Evolutionary conservation across 2,329 filamentous ascomycete species (phyloP), one percentile per base, ranked within the genome.

Genomic region (Epicoccum nigrum): DNA sequence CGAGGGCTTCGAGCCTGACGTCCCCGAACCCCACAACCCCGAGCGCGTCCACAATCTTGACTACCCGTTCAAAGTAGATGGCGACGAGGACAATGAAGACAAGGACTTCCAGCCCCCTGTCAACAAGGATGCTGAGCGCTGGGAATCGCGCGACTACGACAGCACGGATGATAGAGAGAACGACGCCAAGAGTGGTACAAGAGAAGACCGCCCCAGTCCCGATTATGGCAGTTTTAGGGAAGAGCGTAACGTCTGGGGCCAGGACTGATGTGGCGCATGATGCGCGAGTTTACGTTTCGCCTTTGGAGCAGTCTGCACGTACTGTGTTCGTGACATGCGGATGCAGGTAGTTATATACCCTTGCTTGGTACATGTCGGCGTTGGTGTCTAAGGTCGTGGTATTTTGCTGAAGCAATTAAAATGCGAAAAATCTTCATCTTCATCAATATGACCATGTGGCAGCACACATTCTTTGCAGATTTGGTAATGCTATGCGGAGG

Each of bases 1-100:
- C 3, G 77, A 80, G 67, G 82, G 82, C 4, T 84, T 81, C 62
- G 79, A 83, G 43, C 81, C 77, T 4, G 78, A 81, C 45, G 60
- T 72, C 2, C 67, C 74, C 1, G 73, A 77, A 46, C 65, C 72
- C 9, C 72, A 76, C 34, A 72, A 78, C 39, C 68, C 74, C 1
- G 77, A 79, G 42, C 58, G 64, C 7, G 67, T 66, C 17, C 78
- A 81, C 60, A 77, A 76, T 25, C 68, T 80, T 1, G 68, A 75
- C 41, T 70, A 69, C n/a, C 72, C 77, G 0, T 78, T 79, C 49
- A 66, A 65, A 1, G 69, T 77, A 4, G 74, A 68, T n/a, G 74
- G 76, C 11, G 72, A 72, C 32, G 55, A 59, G 16, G 55, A 54
- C 19, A 71, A 76, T 20, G 69, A 69, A n/a, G 55, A 56, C 7